Conservation (phyloP, 2,329 filamentous ascomycete genomes). For the Colletotrichum limetticola region DNA sequence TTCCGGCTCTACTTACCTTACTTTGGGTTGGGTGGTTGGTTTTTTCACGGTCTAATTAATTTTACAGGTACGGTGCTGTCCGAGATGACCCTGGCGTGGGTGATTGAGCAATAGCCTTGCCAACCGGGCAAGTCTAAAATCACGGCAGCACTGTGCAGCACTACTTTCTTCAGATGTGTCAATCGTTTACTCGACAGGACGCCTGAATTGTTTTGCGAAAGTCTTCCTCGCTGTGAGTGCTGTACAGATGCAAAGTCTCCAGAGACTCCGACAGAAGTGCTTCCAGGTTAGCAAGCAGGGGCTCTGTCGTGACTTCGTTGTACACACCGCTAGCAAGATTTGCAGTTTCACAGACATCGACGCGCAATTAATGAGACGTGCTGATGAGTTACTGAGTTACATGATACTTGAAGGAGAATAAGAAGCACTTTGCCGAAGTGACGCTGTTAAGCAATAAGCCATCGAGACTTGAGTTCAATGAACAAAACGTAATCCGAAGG, state of each 20-base stretch:
- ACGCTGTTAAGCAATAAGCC: too few species aligned
- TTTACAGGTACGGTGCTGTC: not conserved
- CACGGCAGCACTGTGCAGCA: not conserved
- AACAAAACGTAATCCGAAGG: too few species aligned
- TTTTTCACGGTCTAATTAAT: not conserved
- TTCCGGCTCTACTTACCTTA: too few species aligned
- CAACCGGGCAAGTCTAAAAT: not conserved
- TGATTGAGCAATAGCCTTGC: not conserved
- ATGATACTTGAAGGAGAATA: too few species aligned
- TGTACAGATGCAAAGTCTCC: not conserved
- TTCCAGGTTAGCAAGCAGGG: not conserved
- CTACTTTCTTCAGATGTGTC: not conserved
- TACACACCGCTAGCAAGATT: not conserved
- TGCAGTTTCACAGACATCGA: too few species aligned
- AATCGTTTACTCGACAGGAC: not conserved
- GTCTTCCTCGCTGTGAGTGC: not conserved
- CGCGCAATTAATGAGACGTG: too few species aligned
- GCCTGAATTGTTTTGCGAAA: not conserved
- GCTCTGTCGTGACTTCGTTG: not conserved
- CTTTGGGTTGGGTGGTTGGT: not conserved
- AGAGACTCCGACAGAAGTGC: not conserved
- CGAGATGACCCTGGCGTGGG: too few species aligned
- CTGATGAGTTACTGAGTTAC: too few species aligned
- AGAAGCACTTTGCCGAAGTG: too few species aligned
- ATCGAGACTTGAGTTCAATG: too few species aligned